Evolutionary conservation across 441 rosid species (phyloP).

Genomic region (Euphorbia celastroides): DNA sequence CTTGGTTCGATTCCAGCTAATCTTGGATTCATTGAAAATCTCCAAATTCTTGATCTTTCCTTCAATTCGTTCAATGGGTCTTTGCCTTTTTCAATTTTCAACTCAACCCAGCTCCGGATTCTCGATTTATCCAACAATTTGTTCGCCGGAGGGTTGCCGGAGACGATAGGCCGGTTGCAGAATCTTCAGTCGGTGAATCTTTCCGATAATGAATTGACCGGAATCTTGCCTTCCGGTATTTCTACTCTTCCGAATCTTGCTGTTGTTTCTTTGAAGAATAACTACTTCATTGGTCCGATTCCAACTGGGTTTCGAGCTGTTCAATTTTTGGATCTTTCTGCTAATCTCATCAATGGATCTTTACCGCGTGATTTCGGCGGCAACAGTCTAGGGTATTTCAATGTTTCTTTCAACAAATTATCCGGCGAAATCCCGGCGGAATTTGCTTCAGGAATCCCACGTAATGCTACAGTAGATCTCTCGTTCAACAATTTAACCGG

Average conservation of each 20-base stretch:
- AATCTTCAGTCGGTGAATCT: constrained; percentile 62
- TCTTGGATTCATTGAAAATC: constrained; percentile 47
- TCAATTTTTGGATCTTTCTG: constrained; percentile 58
- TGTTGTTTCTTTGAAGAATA: constrained; percentile 52
- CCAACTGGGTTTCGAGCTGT: constrained; percentile 48
- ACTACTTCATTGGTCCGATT: constrained; percentile 51
- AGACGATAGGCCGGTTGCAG: constrained; percentile 28
- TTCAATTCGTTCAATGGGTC: constrained; percentile 67
- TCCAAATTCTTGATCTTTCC: constrained; percentile 65
- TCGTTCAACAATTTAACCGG: constrained; percentile 73
- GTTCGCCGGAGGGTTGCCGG: constrained; percentile 57
- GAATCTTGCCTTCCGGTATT: constrained; percentile 52
- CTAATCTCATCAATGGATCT: constrained; percentile 62
- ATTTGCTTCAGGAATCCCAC: constrained; percentile 41
- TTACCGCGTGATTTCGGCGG: constrained; percentile 60
- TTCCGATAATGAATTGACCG: constrained; percentile 63
- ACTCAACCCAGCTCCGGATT: constrained; percentile 49
- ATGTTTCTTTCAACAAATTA: constrained; percentile 59
- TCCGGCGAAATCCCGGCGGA: constrained; percentile 51
- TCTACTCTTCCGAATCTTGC: constrained; percentile 46
- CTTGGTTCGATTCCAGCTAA: constrained; percentile 49
- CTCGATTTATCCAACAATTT: constrained; percentile 61
- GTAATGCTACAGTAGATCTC: constrained; percentile 56
- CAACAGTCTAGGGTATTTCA: too few relatives aligned
- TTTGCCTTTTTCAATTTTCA: constrained; percentile 49